A percentile compares a stretch with the other conserved stretches of the same genome.
Conservation (phyloP, 208 protist species). For the Acanthamoeba divionensis region DNA sequence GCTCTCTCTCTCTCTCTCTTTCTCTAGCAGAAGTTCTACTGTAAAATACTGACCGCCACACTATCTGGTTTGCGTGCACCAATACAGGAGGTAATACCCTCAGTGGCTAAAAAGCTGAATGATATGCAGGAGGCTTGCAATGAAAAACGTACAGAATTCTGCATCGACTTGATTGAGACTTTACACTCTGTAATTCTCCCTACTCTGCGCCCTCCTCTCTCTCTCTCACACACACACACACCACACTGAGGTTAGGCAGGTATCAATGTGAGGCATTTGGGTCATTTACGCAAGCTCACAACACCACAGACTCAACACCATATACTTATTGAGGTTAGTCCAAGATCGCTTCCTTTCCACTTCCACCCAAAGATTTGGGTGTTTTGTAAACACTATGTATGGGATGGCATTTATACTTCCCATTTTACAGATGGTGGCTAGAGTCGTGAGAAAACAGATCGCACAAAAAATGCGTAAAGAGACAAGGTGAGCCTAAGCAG, state of each 20-base stretch:
- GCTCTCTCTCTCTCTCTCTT: too few species aligned
- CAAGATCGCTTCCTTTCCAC: not conserved
- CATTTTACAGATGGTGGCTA: not conserved
- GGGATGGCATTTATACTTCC: too few species aligned
- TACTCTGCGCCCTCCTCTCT: too few species aligned
- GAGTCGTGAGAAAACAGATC: constrained; percentile 38
- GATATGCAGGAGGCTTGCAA: not conserved
- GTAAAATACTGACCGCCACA: too few species aligned
- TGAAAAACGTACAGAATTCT: not conserved
- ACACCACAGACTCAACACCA: not conserved
- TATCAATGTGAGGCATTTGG: constrained; percentile 65
- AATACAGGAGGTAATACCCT: not conserved
- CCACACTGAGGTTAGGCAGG: constrained; percentile 17
- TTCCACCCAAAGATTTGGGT: not conserved
- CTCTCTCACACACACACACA: too few species aligned
- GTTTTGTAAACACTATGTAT: not conserved
- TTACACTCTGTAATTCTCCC: not conserved
- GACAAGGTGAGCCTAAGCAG: too few species aligned
- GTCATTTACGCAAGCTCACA: not conserved
- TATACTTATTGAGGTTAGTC: constrained; percentile 2
- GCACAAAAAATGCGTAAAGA: not conserved
- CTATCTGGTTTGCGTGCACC: too few species aligned
- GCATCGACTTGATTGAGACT: not conserved
- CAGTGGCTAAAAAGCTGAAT: not conserved
- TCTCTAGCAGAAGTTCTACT: too few species aligned